Conservation (phyloP, 1,284 basidiomycete genomes). For the Boletus sp. region DNA sequence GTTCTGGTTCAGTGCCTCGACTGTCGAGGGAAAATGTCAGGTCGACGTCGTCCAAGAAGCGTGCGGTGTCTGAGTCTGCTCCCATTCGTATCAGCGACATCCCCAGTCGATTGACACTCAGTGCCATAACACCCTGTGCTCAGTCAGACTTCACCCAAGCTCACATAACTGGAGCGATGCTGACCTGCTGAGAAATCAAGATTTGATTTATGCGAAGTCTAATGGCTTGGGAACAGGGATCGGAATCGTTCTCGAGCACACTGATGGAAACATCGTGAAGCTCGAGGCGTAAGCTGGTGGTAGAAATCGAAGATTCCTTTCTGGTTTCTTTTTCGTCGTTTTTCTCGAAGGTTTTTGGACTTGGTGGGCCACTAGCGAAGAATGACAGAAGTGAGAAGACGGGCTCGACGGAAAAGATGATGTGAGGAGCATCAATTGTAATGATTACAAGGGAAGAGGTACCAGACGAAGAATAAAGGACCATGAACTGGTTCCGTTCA, state of each 20-base stretch:
- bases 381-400: slow-evolving; percentile 87
- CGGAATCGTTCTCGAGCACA: slow-evolving; percentile 83
- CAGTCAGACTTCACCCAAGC: slow-evolving; percentile 12
- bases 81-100: slow-evolving; percentile 96
- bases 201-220: slow-evolving; percentile 82
- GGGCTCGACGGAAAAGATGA: slow-evolving; percentile 93
- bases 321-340: slow-evolving; percentile 14
- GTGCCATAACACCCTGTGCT: slow-evolving; percentile 70
- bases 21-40: slow-evolving; percentile 86
- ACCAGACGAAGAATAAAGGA: slow-evolving; percentile 80
- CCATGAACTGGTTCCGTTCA: slow-evolving; percentile 91
- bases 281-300: slow-evolving; percentile 76
- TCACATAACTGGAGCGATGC: slow-evolving; percentile 4
- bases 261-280: slow-evolving; percentile 90
- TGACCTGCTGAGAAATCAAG: slow-evolving; percentile 87
- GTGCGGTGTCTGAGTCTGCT: slow-evolving; percentile 74
- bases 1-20: slow-evolving; percentile 66
- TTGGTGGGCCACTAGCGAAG: slow-evolving; percentile 64
- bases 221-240: slow-evolving; percentile 83
- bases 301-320: slow-evolving; percentile 23
- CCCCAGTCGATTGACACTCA: slow-evolving; percentile 81
- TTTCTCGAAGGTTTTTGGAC: slow-evolving; percentile 23
- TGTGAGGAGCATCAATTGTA: slow-evolving; percentile 89
- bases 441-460: slow-evolving; percentile 75
- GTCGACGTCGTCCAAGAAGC: slow-evolving; percentile 93